These are phyloP conservation scores for Lathyrus aphaca DNA, from an alignment of 306 rosid genomes.

Conservation along the genomic window DNA sequence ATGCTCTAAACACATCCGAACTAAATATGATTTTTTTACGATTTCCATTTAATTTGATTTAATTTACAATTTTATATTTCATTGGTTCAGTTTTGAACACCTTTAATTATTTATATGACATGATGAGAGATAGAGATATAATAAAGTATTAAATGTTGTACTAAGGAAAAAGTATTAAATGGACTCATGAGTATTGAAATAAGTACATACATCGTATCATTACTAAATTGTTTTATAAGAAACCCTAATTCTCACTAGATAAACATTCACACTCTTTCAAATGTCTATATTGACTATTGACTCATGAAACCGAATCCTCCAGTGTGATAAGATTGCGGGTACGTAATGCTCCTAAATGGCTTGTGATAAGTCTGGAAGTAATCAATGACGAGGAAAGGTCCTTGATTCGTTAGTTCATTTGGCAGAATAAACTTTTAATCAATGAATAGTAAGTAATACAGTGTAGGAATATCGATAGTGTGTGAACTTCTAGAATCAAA, in stretches of 20 bases:
- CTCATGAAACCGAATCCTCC: neutral
- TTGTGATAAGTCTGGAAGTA: conserved; percentile 3
- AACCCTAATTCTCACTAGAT: neutral
- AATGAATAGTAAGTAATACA: neutral
- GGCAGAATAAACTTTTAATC: conserved; percentile 10
- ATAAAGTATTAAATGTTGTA: too few species aligned
- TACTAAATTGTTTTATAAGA: too few species aligned
- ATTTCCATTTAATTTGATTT: too few species aligned
- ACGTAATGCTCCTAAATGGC: conserved; percentile 10
- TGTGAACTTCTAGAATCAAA: neutral
- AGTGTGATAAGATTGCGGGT: conserved; percentile 12
- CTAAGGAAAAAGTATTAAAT: too few species aligned
- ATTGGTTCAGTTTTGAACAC: too few species aligned
- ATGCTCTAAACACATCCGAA: too few species aligned
- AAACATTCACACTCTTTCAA: neutral
- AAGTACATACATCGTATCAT: too few species aligned
- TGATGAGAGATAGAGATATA: too few species aligned
- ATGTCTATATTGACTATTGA: neutral
- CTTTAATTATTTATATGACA: too few species aligned
- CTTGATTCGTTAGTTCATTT: conserved; percentile 14
- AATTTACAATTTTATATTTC: too few species aligned
- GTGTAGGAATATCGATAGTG: neutral
- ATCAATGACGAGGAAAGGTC: neutral
- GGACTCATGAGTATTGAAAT: too few species aligned
- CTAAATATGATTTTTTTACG: too few species aligned